Percentiles rank a stretch among this genome's conserved stretches.
Conservation (phyloP, 148 eudicot species). For the Chenopodium suecicum region DNA sequence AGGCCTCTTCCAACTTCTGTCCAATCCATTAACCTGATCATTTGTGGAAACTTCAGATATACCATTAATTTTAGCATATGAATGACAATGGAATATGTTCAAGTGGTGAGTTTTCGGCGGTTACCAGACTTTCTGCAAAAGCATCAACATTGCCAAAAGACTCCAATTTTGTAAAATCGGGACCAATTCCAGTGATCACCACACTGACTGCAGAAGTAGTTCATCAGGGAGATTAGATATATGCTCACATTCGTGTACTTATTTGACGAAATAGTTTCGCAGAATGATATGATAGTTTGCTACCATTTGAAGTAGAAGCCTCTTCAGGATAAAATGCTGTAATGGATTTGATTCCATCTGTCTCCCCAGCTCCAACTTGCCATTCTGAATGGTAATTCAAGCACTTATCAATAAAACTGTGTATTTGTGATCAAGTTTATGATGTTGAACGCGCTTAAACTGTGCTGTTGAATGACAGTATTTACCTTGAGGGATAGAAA, state of each 20-base stretch:
- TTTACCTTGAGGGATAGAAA: constrained; percentile 76
- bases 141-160: constrained; percentile 95
- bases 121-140: constrained; percentile 89
- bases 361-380: constrained; percentile 76
- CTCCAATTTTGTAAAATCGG: constrained; percentile 90
- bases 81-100: neutral
- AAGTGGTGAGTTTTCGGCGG: neutral
- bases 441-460: neutral
- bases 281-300: neutral
- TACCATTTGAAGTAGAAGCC: constrained; percentile 73
- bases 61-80: neutral
- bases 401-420: too few relatives aligned
- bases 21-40: constrained; percentile 79
- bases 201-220: constrained; percentile 60
- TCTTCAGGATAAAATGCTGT: constrained; percentile 80
- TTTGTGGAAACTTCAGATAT: constrained; percentile 1
- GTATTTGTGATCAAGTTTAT: too few relatives aligned
- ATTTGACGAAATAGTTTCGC: neutral
- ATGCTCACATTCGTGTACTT: neutral
- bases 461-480: neutral
- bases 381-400: constrained; percentile 53
- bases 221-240: neutral
- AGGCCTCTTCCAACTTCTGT: constrained; percentile 95
- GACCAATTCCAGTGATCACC: constrained; percentile 83
- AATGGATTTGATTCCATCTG: constrained; percentile 60